Conservation (phyloP, 2,329 filamentous ascomycete genomes). For the Epichloe sibirici region DNA sequence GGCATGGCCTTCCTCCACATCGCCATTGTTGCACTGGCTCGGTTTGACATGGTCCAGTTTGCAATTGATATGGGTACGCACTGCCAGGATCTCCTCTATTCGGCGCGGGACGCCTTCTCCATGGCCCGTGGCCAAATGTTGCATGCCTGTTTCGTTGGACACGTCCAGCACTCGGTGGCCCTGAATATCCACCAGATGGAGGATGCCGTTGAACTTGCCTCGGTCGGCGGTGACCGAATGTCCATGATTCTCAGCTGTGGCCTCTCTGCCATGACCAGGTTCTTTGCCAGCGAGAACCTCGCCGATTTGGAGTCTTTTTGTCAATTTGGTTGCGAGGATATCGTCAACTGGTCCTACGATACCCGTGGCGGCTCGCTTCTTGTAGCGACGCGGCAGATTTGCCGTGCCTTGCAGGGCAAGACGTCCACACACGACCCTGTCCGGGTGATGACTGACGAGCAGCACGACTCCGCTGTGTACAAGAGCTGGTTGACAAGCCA, state of each 20-base stretch:
- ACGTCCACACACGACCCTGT: conserved; percentile 40
- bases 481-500: conserved; percentile 44
- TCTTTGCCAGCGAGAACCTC: conserved; percentile 58
- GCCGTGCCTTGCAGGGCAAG: conserved; percentile 63
- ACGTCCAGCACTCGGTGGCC: conserved; percentile 51
- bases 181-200: conserved; percentile 49
- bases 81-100: conserved; percentile 51
- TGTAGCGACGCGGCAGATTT: conserved; percentile 52
- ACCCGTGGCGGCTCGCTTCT: conserved; percentile 59
- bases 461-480: conserved; percentile 47
- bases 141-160: conserved; percentile 57
- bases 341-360: conserved; percentile 59
- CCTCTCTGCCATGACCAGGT: conserved; percentile 50
- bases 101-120: conserved; percentile 51
- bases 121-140: conserved; percentile 57
- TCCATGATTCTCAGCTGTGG: conserved; percentile 62
- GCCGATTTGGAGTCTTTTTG: conserved; percentile 59
- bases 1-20: conserved; percentile 57
- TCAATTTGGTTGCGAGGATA: conserved; percentile 60
- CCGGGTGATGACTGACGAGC: conserved; percentile 54
- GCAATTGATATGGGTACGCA: conserved; percentile 52
- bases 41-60: conserved; percentile 59
- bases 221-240: conserved; percentile 56
- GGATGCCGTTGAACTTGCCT: conserved; percentile 52
- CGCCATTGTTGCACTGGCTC: conserved; percentile 51